Evolutionary conservation across 148 eudicot genomes (phyloP).

Genomic region (Amaranthus hypochondriacus): DNA sequence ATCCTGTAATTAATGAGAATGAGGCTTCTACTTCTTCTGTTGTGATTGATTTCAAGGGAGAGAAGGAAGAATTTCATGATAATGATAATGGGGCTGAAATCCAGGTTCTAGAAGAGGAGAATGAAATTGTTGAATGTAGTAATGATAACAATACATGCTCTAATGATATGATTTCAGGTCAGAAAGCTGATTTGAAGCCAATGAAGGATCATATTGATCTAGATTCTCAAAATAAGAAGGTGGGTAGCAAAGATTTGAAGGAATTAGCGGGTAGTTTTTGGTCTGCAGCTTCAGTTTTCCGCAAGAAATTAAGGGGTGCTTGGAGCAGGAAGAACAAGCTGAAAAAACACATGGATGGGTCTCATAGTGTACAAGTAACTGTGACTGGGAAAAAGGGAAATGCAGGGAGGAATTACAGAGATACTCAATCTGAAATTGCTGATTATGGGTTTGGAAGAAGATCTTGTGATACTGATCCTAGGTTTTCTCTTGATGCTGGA

Average conservation of each 20-base stretch:
- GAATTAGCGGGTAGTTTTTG: constrained; percentile 59
- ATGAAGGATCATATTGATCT: constrained; percentile 84
- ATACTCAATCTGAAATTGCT: constrained; percentile 86
- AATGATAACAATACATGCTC: constrained; percentile 22
- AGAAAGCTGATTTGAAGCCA: constrained; percentile 36
- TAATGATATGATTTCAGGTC: background rate
- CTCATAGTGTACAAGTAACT: constrained; percentile 14
- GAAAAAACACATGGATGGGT: constrained; percentile 30
- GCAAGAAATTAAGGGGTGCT: constrained; percentile 59
- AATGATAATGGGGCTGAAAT: background rate
- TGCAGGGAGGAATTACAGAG: constrained; percentile 49
- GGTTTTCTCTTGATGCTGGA: constrained; percentile 86
- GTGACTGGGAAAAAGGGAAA: constrained; percentile 42
- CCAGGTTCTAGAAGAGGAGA: constrained; percentile 30
- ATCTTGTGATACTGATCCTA: constrained; percentile 86
- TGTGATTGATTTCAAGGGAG: constrained; percentile 32
- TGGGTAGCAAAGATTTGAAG: constrained; percentile 40
- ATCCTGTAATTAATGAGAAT: background rate
- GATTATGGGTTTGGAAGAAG: constrained; percentile 90
- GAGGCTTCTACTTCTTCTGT: constrained; percentile 19
- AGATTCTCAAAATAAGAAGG: constrained; percentile 59
- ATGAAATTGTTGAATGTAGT: constrained; percentile 21
- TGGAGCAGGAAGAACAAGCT: constrained; percentile 51
- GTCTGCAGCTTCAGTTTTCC: constrained; percentile 85
- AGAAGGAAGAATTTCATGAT: constrained; percentile 16